These are phyloP conservation scores for Acanthamoeba divionensis DNA, from an alignment of 208 protist species.

Conservation along the genomic window DNA sequence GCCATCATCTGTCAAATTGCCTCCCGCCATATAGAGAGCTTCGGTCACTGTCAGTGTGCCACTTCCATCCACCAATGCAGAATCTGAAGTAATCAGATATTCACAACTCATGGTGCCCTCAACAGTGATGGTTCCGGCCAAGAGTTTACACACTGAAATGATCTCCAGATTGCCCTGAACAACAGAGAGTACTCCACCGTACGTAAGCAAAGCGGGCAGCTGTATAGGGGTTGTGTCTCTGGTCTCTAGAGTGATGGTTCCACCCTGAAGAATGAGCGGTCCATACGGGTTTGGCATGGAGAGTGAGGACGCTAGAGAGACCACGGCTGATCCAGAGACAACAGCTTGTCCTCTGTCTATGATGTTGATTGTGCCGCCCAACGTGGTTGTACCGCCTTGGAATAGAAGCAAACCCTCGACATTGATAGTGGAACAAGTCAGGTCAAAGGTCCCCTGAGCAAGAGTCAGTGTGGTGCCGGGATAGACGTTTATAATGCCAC, in stretches of 20 bases:
- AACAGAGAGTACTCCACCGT: too few species aligned
- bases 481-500: not conserved
- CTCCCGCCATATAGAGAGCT: constrained; percentile 11
- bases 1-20: constrained; percentile 14
- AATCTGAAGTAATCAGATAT: constrained; percentile 18
- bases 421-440: not conserved
- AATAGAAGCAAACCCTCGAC: constrained; percentile 29
- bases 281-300: not conserved
- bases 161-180: not conserved
- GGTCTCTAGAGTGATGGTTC: not conserved
- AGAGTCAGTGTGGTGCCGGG: not conserved
- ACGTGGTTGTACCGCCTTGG: constrained; percentile 8
- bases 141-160: not conserved
- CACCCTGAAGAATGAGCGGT: not conserved
- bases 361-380: constrained; percentile 33
- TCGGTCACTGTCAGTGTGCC: constrained; percentile 30
- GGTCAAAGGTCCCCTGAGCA: not conserved
- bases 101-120: constrained; percentile 27
- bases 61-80: not conserved
- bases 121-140: constrained; percentile 3
- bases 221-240: too few species aligned
- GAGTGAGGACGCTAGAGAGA: not conserved
- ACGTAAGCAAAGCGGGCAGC: too few species aligned
- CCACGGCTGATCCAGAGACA: not conserved
- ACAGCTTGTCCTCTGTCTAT: not conserved